Evolutionary conservation across 1,139 yeast species (phyloP), one percentile per base, ranked within the genome.

Genomic region (Taphrina wiesneri): DNA sequence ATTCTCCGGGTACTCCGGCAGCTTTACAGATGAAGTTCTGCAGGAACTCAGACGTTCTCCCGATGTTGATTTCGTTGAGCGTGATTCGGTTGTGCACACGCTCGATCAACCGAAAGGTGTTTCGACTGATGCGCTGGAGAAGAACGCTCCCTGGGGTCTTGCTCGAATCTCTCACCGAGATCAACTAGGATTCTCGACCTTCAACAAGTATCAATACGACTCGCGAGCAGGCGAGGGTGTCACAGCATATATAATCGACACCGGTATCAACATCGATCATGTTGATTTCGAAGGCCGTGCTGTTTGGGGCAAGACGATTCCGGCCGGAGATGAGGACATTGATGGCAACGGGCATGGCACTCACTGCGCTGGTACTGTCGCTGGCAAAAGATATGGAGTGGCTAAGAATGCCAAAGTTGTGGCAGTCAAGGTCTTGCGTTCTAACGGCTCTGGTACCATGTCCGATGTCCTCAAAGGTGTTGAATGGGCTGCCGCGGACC

Each of bases 301-400:
- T 70, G 75, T 74, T 57, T 92, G 98, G 97, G 98, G 98, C 73
- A 84, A 86, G 73, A 91, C 98, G 56, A 82, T 93, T 71, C 97
- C 97, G 66, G 75, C 78, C 56, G 93, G 90, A 72, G 97, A 92
- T 75, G 82, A 81, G 60, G 96, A 92, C 74, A 76, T 80, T 63
- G 98, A 93, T 77, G 96, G 96, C 66, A 92, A 92, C 76, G 99
- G 98, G 65, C 99, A 93, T 80, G 96, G 95, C 70, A 75, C 81
- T 60, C 82, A 79, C 74, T 79, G 81, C 71, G 79, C 89, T 3
- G 89, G 88, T 69, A 83, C 86, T 60, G 81, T 85, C 73, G 87
- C 82, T 23, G 86, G 88, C 52, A 77, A 79, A 72, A 77, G 81
- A 67, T 85, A 80, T 74, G 89, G 89, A 72, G 84, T 85, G 53